Evolutionary conservation across 805 yeast species (phyloP).

Genomic region (Saccharomyces eubayanus): DNA sequence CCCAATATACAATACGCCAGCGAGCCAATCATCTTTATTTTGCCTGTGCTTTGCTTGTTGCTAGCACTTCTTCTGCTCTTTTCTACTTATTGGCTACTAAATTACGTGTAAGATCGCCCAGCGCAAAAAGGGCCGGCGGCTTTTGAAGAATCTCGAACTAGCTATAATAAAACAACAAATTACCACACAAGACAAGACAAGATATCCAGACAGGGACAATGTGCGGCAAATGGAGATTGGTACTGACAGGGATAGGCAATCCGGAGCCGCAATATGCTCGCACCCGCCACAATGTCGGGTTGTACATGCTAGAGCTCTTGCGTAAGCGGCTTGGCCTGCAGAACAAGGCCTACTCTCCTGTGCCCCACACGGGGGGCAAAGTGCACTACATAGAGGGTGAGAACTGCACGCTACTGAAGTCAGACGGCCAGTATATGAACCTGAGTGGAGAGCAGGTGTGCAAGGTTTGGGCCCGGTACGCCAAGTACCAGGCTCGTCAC

Average conservation of each 20-base stretch:
- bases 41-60: conserved; percentile 32
- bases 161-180: neutral
- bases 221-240: neutral
- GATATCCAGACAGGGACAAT: neutral
- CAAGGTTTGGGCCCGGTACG: conserved; percentile 39
- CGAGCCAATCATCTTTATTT: neutral
- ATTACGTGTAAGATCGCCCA: neutral
- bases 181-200: neutral
- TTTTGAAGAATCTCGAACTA: neutral
- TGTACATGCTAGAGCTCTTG: conserved; percentile 38
- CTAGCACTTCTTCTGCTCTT: conserved; percentile 79
- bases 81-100: neutral
- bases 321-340: conserved; percentile 17
- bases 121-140: neutral
- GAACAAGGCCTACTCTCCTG: conserved; percentile 5
- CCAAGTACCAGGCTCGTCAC: conserved; percentile 32
- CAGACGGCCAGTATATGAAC: conserved; percentile 57
- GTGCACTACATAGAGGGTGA: conserved; percentile 1
- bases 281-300: conserved; percentile 79
- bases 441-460: conserved; percentile 51
- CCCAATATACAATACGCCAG: neutral
- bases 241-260: conserved; percentile 49
- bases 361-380: neutral
- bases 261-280: conserved; percentile 54
- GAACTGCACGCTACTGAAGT: conserved; percentile 40